phyloP scores from a whole-genome alignment of 176 grass and related monocot genomes.

The Luzula sylvatica region DNA sequence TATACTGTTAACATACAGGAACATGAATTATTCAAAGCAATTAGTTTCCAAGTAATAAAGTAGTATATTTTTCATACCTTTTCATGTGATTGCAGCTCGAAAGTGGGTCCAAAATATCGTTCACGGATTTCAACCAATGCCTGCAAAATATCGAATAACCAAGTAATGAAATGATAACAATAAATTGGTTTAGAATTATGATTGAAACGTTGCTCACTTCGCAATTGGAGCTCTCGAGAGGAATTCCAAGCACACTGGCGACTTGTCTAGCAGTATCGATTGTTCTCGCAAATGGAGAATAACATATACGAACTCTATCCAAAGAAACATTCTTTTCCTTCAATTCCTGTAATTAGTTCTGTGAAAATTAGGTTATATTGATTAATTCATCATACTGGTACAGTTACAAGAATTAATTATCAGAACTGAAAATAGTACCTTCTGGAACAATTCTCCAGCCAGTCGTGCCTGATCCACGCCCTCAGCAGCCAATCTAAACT shows the following conservation, averaged over 20 bases:
- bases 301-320: constrained; percentile 47
- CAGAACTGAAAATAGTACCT: constrained; percentile 21
- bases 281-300: constrained; percentile 78
- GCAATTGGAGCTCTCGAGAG: constrained; percentile 45
- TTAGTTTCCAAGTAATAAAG: too few species aligned
- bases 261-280: constrained; percentile 58
- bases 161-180: neutral
- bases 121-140: constrained; percentile 43
- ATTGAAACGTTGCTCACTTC: constrained; percentile 30
- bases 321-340: constrained; percentile 32
- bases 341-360: constrained; percentile 36
- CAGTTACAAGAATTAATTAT: neutral
- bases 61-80: constrained; percentile 39
- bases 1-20: constrained; percentile 59
- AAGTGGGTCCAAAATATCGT: constrained; percentile 75
- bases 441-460: constrained; percentile 41
- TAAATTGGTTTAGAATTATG: neutral
- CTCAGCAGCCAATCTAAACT: constrained; percentile 54
- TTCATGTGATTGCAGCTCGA: constrained; percentile 70
- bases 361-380: too few species aligned
- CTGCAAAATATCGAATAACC: constrained; percentile 25
- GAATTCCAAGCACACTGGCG: constrained; percentile 43
- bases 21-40: too few species aligned
- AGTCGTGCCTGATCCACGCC: constrained; percentile 63
- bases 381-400: too few species aligned